Base-by-base conservation (phyloP, 83 land plant genomes). In the Larix sibirica region DNA sequence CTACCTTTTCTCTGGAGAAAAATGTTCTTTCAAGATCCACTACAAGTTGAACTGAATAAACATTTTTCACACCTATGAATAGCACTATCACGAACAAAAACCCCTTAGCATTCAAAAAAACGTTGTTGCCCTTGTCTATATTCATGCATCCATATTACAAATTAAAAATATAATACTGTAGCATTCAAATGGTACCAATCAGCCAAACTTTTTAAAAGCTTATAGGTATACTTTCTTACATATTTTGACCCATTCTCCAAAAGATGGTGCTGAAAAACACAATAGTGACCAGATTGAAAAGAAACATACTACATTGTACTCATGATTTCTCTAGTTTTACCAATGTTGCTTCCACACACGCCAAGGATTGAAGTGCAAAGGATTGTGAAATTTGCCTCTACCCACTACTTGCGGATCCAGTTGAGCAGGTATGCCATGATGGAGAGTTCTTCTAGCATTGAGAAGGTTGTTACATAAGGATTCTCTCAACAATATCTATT, bases 311-410 rank as follows among this genome's bases (percentile, higher is more conserved):
- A 74, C 89, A 70, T 83, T 83, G 23, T 87, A 87, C 8, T 90
- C 83, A 20, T 91, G 93, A 70, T 85, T 91, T 66, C 89, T 81
- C 91, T 89, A 91, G 24, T 91, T 89, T 14, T 91, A 89, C 64
- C 79, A 70, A 64, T 91, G 83, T 28, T 89, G 90, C 65, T 90
- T 90, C 90, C 92, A 88, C 2, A 76, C 92, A 90, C 12, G 90
- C 83, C 58, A 77, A 31, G 20, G 79, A 77, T 65, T 91, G 93
- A 2, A 50, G 69, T 21, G 14, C 47, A 61, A 75, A 86, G 28
- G 84, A 58, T 23, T 81, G 86, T 1, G 84, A 71, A 68, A 84
- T 87, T 63, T 80, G 68, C 6, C 85, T 62, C 4, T 84, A n/a
- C n/a, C n/a, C n/a, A n/a, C n/a, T n/a, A n/a, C n/a, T n/a, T n/a